Percentiles rank a stretch among this genome's conserved stretches.
phyloP scores from a whole-genome alignment of 129 eudicot species.

The Gnaphalium uliginosum region DNA sequence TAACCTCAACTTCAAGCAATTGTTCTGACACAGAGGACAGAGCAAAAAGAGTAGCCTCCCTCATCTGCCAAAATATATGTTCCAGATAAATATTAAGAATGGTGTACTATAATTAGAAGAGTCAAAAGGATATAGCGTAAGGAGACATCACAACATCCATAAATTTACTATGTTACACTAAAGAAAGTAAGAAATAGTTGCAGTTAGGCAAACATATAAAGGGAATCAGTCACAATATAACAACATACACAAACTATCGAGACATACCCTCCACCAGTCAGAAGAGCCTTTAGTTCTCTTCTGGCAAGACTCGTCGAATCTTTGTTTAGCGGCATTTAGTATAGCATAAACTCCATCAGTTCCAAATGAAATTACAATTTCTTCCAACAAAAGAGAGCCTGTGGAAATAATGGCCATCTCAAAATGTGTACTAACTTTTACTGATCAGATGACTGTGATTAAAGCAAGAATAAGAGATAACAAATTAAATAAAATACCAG shows the following conservation, averaged over 20 bases:
- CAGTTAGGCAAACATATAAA: background rate
- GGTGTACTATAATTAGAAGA: constrained; percentile 1
- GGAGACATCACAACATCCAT: background rate
- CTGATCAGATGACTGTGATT: background rate
- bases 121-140: background rate
- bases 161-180: background rate
- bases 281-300: constrained; percentile 60
- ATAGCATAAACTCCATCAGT: constrained; percentile 75
- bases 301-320: constrained; percentile 72
- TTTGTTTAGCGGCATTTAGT: constrained; percentile 60
- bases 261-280: constrained; percentile 97
- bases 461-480: background rate
- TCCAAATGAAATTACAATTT: constrained; percentile 64
- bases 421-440: constrained; percentile 4
- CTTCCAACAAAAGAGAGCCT: constrained; percentile 89
- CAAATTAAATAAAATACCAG: constrained; percentile 54
- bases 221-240: background rate
- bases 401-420: constrained; percentile 29
- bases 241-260: constrained; percentile 6
- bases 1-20: constrained; percentile 77
- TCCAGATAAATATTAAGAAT: constrained; percentile 17
- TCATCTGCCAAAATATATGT: constrained; percentile 55
- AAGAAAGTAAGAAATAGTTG: background rate
- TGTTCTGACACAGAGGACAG: constrained; percentile 84
- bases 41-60: constrained; percentile 92